Conservation (phyloP, 495 filamentous ascomycete species). For the Hypomontagnella submonticulosa region DNA sequence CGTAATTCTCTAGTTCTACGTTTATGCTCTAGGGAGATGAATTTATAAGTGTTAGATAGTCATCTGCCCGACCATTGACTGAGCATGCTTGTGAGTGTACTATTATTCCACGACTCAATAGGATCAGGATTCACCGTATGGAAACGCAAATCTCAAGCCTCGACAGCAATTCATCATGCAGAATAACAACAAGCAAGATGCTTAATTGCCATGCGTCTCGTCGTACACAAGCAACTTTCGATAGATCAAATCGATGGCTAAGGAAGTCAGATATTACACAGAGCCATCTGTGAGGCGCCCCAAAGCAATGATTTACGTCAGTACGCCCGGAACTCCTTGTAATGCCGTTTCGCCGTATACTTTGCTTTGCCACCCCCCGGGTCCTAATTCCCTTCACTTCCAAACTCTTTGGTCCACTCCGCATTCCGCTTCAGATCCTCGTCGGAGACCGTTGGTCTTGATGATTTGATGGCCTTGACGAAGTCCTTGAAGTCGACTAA, state of each 20-base stretch:
- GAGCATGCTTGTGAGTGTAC: too few relatives aligned
- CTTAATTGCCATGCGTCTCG: constrained; percentile 9
- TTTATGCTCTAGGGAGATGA: too few relatives aligned
- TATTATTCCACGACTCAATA: too few relatives aligned
- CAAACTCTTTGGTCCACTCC: constrained; percentile 97
- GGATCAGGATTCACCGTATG: too few relatives aligned
- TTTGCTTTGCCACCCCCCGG: too few relatives aligned
- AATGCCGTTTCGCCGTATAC: constrained; percentile 41
- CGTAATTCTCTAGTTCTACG: too few relatives aligned
- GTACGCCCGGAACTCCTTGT: constrained; percentile 46
- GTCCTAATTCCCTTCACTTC: constrained; percentile 84
- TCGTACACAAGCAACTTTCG: constrained; percentile 23
- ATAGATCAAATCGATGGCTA: constrained; percentile 23
- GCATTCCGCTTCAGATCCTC: constrained; percentile 85
- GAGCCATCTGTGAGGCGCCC: constrained; percentile 14
- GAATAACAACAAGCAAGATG: neutral
- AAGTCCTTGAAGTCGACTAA: constrained; percentile 91
- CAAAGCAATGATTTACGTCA: constrained; percentile 20
- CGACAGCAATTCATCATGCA: too few relatives aligned
- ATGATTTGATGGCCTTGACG: constrained; percentile 87
- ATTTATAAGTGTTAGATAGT: too few relatives aligned
- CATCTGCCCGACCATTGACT: too few relatives aligned
- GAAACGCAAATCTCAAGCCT: too few relatives aligned
- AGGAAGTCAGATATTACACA: constrained; percentile 13
- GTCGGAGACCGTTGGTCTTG: constrained; percentile 86